Evolutionary conservation across 768 basidiomycete species (phyloP), one percentile per base, ranked within the genome.

Genomic region (Phanerochaete sordida): DNA sequence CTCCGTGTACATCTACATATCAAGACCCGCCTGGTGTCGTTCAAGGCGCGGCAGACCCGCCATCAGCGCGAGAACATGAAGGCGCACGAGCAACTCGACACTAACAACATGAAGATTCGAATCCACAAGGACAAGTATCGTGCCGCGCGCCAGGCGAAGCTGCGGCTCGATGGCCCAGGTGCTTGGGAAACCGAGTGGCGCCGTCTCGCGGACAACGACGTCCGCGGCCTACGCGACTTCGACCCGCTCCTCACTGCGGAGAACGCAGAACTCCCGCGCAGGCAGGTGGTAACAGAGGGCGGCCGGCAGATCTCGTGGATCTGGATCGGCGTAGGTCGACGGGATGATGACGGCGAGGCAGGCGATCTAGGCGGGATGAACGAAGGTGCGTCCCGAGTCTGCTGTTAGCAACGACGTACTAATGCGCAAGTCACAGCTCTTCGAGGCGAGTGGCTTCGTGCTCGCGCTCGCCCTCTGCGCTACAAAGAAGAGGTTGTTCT

Each of bases 1-100:
- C 33, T 68, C 1, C 64, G 66, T 0, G 46, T 57, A 27, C 62
- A 65, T 16, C 62, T 68, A 0, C 62, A 62, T 37, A 55, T 65
- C 51, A 61, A 62, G 45, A 21, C 60, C 23, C 56, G 62, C 1
- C 56, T 66, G 1, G 44, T 60, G 52, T 35, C 12, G 8, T 65
- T 64, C 62, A 61, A 63, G 50, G 21, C 44, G 6, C 19, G 28
- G 7, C 52, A 68, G 21, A 52, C 61, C 0, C 53, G 62, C 2
- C 44, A 66, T 47, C 66, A 68, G 35, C 37, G 27, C 4, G 19
- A 51, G 24, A 55, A 52, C 50, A 66, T 62, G 1, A 46, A 65
- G 16, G 47, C 65, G 1, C 52, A 44, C 1, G 16, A 30, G 7
- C 19, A 51, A 24, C 21, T 62, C 26, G 19, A 39, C 12, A 24